Evolutionary conservation across 805 yeast genomes (phyloP).

Genomic region (Pichia eremophila): DNA sequence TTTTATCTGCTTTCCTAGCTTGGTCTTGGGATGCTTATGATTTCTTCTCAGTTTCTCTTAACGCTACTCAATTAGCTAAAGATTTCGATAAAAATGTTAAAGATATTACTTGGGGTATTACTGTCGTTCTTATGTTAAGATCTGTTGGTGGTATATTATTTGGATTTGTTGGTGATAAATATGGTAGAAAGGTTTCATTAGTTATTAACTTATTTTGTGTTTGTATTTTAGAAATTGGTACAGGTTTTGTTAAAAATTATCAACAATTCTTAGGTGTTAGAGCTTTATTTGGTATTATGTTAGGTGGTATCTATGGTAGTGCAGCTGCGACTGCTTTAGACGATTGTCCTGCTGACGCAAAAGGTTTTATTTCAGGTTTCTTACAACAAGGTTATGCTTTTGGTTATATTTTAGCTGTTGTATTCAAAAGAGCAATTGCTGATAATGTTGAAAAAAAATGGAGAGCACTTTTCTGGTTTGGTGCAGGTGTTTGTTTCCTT

Average conservation of each 20-base stretch:
- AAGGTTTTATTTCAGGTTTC: constrained; percentile 55
- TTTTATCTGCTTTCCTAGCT: constrained; percentile 41
- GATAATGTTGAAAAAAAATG: constrained; percentile 43
- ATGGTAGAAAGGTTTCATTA: constrained; percentile 54
- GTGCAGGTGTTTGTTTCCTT: constrained; percentile 46
- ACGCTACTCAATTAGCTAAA: constrained; percentile 38
- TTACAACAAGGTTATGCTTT: constrained; percentile 77
- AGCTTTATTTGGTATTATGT: constrained; percentile 50
- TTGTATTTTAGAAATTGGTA: constrained; percentile 49
- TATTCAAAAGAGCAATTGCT: constrained; percentile 55
- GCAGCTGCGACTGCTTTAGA: constrained; percentile 46
- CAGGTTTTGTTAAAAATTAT: constrained; percentile 51
- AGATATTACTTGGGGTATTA: constrained; percentile 57
- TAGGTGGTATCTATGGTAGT: constrained; percentile 50
- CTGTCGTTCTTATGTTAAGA: constrained; percentile 59
- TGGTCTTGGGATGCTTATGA: constrained; percentile 66
- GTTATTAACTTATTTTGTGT: constrained; percentile 36
- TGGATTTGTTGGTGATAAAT: constrained; percentile 49
- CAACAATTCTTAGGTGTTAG: constrained; percentile 54
- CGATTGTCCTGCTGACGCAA: constrained; percentile 42
- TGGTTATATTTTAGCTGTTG: constrained; percentile 57
- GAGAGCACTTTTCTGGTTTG: constrained; percentile 63
- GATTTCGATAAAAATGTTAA: constrained; percentile 36
- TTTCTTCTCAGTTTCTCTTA: constrained; percentile 48
- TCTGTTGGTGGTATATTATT: constrained; percentile 57